Evolutionary conservation across 148 eudicot genomes (phyloP), one percentile per base, ranked within the genome.

Genomic region (Nepenthes mirabilis): DNA sequence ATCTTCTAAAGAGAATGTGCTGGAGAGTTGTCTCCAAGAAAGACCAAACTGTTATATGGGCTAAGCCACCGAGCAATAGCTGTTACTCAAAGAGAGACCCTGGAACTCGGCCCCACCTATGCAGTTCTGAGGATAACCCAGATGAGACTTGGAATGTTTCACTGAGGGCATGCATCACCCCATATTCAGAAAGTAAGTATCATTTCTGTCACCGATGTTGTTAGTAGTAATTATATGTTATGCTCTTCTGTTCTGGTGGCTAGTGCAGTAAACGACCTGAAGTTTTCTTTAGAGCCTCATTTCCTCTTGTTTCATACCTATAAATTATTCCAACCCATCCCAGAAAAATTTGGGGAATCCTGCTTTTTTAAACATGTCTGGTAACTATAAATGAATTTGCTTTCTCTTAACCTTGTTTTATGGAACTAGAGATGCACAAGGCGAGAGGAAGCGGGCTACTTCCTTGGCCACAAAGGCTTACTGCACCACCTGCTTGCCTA

Each of bases 391-490:
- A 11, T 61, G 53, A 43, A 32, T 51, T 36, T 66, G 43, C 40
- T 9, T 3, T 43, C 33, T 37, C 51, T 52, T 13, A 11, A 36
- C 4, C 47, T 43, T 7, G 5, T 9, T 73, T 65, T 1, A 32
- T 49, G 14, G 14, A 36, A 34, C 47, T 70, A 83, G 88, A 68
- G 65, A 73, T 86, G 84, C 84, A 86, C 69, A 75, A 56, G 64
- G 72, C 47, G 51, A 83, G 71, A 69, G 86, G 88, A 47, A 78
- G 77, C 57, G 82, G 79, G n/a, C 65, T 86, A 62, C 69, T 78
- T 74, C 82, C 88, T 48, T 86, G 94, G 94, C 94, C 94, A 12
- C 71, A 68, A 54, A 74, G 88, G 82, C 89, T 86, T 47, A 72
- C 68, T 6, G 70, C 80, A 13, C 58, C 82, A 14, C 72, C 88